Percentiles rank a stretch among this genome's conserved stretches.
These are phyloP conservation scores for Quercus berberidifolia DNA, from an alignment of 306 rosid species.

Conservation along the genomic window DNA sequence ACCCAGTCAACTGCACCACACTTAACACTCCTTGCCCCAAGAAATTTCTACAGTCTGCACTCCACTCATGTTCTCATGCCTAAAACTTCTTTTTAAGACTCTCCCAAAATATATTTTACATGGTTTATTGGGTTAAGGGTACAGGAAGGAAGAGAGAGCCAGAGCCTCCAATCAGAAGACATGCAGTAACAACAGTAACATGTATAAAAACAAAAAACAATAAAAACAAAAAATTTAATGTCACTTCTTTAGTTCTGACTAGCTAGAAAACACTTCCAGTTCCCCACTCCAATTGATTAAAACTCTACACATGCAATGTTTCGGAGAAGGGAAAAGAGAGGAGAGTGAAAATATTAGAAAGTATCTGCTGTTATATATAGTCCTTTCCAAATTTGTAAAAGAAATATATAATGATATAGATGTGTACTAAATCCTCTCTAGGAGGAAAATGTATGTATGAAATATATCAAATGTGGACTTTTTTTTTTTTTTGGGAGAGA, in stretches of 20 bases:
- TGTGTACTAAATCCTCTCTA: no score
- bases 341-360: no score
- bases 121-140: background rate
- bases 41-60: constrained; percentile 36
- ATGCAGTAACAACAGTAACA: background rate
- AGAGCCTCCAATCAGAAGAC: background rate
- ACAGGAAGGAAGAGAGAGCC: background rate
- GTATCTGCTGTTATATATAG: no score
- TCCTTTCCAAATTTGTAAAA: no score
- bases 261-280: no score
- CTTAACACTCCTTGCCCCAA: constrained; percentile 32
- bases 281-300: no score
- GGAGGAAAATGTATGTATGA: no score
- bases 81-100: background rate
- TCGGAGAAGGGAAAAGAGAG: no score
- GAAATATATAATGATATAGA: no score
- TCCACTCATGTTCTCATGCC: constrained; percentile 15
- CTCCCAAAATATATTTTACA: background rate
- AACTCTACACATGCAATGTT: no score
- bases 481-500: no score
- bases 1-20: constrained; percentile 49
- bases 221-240: background rate
- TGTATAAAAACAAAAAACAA: background rate
- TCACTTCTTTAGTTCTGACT: no score
- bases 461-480: background rate